Conservation (phyloP, 176 grass and related monocot genomes). For the Olyra latifolia region DNA sequence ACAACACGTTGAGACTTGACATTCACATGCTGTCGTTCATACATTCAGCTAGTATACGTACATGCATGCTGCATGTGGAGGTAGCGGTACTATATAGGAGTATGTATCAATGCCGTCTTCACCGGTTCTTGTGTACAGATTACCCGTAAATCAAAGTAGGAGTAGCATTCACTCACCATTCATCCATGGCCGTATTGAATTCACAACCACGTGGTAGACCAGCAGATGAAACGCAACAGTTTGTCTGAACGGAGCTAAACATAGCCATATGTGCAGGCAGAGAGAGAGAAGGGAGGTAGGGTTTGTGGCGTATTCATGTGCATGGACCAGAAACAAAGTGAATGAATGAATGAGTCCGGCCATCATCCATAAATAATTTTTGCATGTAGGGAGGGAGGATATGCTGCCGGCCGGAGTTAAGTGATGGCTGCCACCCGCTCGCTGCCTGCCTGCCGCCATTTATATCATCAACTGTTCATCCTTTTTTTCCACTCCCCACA, state of each 20-base stretch:
- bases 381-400: conserved; percentile 32
- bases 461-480: conserved; percentile 52
- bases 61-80: not conserved
- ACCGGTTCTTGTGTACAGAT: conserved; percentile 22
- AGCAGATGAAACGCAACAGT: conserved; percentile 52
- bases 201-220: conserved; percentile 49
- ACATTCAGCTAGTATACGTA: no score
- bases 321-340: conserved; percentile 76
- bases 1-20: no score
- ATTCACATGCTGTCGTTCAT: no score
- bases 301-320: not conserved
- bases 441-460: conserved; percentile 57
- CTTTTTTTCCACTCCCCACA: not conserved
- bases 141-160: conserved; percentile 26
- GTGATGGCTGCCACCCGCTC: conserved; percentile 54
- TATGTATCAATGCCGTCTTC: not conserved
- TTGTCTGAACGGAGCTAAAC: conserved; percentile 41
- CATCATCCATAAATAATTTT: conserved; percentile 60
- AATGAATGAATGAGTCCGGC: conserved; percentile 52
- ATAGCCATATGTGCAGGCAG: not conserved
- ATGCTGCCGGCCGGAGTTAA: conserved; percentile 48
- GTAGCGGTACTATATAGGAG: not conserved
- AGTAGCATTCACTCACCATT: conserved; percentile 31
- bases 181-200: conserved; percentile 44
- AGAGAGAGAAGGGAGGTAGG: not conserved